phyloP scores from a whole-genome alignment of 1,284 basidiomycete species.

The Sporisorium reilianum region DNA sequence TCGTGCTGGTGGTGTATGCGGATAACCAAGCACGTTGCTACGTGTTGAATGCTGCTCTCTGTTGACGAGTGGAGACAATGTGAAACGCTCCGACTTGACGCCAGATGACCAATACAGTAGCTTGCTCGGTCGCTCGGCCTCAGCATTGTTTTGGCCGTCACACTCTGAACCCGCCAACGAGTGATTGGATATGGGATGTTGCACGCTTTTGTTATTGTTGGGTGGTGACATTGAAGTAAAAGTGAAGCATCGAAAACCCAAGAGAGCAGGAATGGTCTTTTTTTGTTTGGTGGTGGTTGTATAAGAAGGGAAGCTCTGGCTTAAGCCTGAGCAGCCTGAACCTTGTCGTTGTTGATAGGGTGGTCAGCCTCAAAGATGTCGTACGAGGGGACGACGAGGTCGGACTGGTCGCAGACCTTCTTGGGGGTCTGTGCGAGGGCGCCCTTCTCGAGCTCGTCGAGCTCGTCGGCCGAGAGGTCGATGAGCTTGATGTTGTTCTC shows the following conservation, averaged over 20 bases:
- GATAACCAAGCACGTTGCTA: no score
- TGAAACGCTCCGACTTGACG: no score
- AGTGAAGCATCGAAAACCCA: conserved; percentile 3
- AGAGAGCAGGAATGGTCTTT: neutral
- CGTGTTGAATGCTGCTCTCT: neutral
- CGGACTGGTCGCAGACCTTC: conserved; percentile 60
- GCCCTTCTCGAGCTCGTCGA: conserved; percentile 68
- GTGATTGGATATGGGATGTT: neutral
- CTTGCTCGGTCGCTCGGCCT: no score
- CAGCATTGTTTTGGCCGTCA: neutral
- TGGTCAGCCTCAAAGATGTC: conserved; percentile 59
- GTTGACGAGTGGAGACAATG: neutral
- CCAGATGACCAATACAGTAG: no score
- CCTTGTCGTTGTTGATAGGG: conserved; percentile 57
- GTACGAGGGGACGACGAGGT: conserved; percentile 53
- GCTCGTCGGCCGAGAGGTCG: conserved; percentile 73
- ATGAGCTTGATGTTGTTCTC: conserved; percentile 60
- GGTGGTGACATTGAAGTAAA: neutral
- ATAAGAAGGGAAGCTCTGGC: neutral
- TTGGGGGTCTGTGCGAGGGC: conserved; percentile 69
- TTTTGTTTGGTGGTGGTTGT: neutral
- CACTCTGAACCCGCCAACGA: neutral
- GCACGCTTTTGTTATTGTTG: neutral
- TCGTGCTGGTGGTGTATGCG: no score
- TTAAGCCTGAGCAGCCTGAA: conserved; percentile 44